phyloP scores from a whole-genome alignment of 2,329 filamentous ascomycete species.

The Colletotrichum australisinense region DNA sequence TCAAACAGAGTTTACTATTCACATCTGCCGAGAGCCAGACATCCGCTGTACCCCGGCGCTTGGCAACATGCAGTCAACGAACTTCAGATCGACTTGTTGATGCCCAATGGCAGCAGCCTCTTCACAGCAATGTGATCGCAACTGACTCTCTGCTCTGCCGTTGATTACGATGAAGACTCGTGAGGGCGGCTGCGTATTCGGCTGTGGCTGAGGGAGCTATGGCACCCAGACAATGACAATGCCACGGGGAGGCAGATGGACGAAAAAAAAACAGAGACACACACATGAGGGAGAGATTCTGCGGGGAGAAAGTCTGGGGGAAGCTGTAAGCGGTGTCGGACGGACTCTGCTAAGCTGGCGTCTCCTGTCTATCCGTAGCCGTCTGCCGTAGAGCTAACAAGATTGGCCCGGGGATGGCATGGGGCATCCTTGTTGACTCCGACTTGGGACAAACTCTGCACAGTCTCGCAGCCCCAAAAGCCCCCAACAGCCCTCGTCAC shows the following conservation, averaged over 20 bases:
- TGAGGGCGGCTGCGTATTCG: not conserved
- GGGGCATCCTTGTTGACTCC: not conserved
- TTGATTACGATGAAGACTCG: too few relatives aligned
- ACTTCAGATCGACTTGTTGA: not conserved
- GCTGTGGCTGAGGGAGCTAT: slow-evolving; percentile 6
- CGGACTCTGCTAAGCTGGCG: not conserved
- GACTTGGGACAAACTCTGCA: slow-evolving; percentile 12
- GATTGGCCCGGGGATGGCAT: slow-evolving; percentile 11
- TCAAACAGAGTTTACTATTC: slow-evolving; percentile 27
- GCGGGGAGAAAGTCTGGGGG: slow-evolving; percentile 13
- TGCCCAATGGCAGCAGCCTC: not conserved
- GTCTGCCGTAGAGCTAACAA: not conserved
- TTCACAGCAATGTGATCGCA: not conserved
- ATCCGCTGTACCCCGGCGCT: not conserved
- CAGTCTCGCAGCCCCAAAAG: slow-evolving; percentile 1
- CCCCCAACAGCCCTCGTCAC: slow-evolving; percentile 17
- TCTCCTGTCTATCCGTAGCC: not conserved
- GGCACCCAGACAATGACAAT: not conserved
- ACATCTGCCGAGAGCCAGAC: slow-evolving; percentile 4
- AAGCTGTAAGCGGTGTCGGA: slow-evolving; percentile 24
- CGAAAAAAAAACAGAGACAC: not conserved
- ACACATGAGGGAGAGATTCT: not conserved
- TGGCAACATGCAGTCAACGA: not conserved
- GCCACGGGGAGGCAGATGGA: not conserved
- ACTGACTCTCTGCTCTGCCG: not conserved